Evolutionary conservation across 495 filamentous ascomycete genomes (phyloP), one percentile per base, ranked within the genome.

Genomic region (Trichoderma orchidacearum): DNA sequence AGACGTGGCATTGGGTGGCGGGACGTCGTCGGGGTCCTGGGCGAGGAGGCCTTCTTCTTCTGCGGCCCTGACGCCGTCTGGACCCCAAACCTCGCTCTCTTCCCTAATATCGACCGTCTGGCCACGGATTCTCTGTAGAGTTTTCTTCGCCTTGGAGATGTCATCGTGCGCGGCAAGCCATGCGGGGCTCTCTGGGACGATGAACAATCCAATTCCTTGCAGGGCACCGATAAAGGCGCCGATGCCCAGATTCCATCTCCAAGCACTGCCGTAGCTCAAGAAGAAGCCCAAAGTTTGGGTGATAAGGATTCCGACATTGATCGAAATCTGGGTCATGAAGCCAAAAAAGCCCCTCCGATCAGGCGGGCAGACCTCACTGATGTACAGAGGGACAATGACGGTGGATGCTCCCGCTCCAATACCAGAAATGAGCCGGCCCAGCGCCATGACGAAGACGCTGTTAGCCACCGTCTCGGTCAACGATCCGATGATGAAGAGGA

Each of bases 371-470:
- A 95, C 76, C 67, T 98, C 94, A 17, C 88, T 89, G 57, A 98
- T 86, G 69, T 92, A 97, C 30, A 97, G 81, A n/a, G 93, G 93
- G 0, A 93, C 89, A n/a, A 95, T 85, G 23, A 97, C 93, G 8
- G 90, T 86, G 7, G 88, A 80, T 5, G 89, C 86, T 6, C 94
- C 93, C 7, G 90, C 86, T 5, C 86, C 93, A 2, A 95, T 60
- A 6, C 93, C 93, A 4, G 86, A 84, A 12, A 97, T 67, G 18
- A 94, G 75, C 30, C 94, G 77, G 25, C 93, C 93, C 25, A 88
- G 54, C 4, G 75, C 74, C 59, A 98, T 74, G 17, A 86, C 56
- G 0, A 74, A 62, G 23, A 95, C 85, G n/a, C 76, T 82, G 3
- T 75, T 68, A 0, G 90, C 81, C 7, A 87, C 59, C 0, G 87